Conservation (phyloP, 75 land plant genomes). For the Larix kaempferi region DNA sequence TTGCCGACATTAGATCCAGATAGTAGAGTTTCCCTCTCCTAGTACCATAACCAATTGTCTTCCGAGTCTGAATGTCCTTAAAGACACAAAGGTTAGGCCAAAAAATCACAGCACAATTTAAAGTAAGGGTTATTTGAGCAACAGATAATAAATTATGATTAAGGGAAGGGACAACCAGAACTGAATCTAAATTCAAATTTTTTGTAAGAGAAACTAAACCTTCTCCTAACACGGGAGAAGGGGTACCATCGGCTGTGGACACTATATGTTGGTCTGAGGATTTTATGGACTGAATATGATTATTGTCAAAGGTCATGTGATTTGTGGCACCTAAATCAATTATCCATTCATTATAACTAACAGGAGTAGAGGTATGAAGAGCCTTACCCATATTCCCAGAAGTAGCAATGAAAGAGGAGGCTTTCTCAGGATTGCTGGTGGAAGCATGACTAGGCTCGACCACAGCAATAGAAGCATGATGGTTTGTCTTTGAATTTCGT, state of each 20-base stretch:
- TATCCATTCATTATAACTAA: neutral
- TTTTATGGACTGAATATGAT: neutral
- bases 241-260: neutral
- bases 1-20: too few relatives aligned
- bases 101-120: too few relatives aligned
- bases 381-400: constrained; percentile 10
- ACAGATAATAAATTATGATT: too few relatives aligned
- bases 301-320: neutral
- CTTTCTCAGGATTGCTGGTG: neutral
- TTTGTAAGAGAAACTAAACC: too few relatives aligned
- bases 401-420: constrained; percentile 8
- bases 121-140: too few relatives aligned
- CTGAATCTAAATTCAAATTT: too few relatives aligned
- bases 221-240: neutral
- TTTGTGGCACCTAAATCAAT: neutral
- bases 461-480: neutral
- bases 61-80: too few relatives aligned
- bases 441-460: too few relatives aligned
- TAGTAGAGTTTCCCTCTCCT: too few relatives aligned
- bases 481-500: constrained; percentile 9
- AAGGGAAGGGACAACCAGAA: too few relatives aligned
- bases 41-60: too few relatives aligned
- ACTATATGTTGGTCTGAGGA: neutral
- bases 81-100: too few relatives aligned
- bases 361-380: constrained; percentile 11